These are phyloP conservation scores for Lumnitzera racemosa DNA, from an alignment of 345 rosid genomes.

Conservation along the genomic window DNA sequence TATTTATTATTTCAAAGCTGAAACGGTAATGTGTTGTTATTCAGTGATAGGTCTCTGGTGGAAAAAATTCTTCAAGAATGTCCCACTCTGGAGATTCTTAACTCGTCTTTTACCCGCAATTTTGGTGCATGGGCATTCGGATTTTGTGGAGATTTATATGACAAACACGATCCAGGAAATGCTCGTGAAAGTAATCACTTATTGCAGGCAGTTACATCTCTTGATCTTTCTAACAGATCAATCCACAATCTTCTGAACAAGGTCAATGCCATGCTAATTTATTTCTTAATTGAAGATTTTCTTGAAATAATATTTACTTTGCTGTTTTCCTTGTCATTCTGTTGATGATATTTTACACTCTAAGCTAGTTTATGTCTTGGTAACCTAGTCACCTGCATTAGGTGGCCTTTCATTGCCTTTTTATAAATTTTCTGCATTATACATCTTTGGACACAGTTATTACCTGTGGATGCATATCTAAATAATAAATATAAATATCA, in stretches of 20 bases:
- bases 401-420: not conserved
- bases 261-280: conserved; percentile 25
- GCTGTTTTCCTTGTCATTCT: not conserved
- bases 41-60: conserved; percentile 40
- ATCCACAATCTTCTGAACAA: conserved; percentile 61
- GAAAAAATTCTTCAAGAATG: conserved; percentile 51
- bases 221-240: conserved; percentile 67
- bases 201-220: conserved; percentile 52
- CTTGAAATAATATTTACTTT: not conserved
- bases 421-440: no score
- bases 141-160: conserved; percentile 59
- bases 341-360: no score
- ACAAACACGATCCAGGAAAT: conserved; percentile 57
- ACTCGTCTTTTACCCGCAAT: conserved; percentile 59
- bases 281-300: not conserved
- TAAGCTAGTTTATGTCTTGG: no score
- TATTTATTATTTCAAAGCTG: conserved; percentile 1
- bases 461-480: no score
- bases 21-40: conserved; percentile 16
- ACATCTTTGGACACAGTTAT: no score
- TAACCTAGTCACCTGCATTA: not conserved
- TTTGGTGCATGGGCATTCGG: conserved; percentile 87
- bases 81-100: conserved; percentile 66
- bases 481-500: no score
- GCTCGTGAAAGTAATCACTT: conserved; percentile 26